phyloP scores from a whole-genome alignment of 257 asterid genomes.

The Gentiana macrophylla region DNA sequence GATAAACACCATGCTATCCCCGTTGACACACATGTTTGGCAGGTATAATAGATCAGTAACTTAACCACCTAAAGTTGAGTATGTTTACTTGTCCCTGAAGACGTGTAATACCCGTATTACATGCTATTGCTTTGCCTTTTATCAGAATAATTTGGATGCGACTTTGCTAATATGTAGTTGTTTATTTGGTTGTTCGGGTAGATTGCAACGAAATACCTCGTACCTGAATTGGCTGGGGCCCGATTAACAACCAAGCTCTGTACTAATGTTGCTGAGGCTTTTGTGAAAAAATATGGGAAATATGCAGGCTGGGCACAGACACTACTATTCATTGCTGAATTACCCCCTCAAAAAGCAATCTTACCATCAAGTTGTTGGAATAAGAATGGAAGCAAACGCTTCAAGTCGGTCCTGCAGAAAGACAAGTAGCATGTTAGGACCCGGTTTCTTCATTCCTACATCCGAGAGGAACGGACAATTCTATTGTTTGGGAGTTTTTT shows the following conservation, averaged over 20 bases:
- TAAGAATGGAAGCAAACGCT: slow-evolving; percentile 16
- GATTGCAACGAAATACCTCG: slow-evolving; percentile 84
- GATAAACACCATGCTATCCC: slow-evolving; percentile 98
- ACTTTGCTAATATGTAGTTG: neutral
- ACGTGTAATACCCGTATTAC: neutral
- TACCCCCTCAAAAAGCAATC: slow-evolving; percentile 85
- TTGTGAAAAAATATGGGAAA: slow-evolving; percentile 77
- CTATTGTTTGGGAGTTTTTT: neutral
- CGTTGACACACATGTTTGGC: slow-evolving; percentile 96
- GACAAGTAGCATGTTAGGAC: neutral
- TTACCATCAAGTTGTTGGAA: slow-evolving; percentile 33
- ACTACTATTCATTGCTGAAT: slow-evolving; percentile 82
- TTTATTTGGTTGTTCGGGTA: slow-evolving; percentile 19
- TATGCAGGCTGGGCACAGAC: slow-evolving; percentile 99
- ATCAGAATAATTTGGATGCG: neutral
- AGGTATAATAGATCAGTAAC: slow-evolving; percentile 30
- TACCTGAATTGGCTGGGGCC: slow-evolving; percentile 87
- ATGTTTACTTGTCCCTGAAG: neutral
- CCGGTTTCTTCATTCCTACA: neutral
- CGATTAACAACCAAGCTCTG: slow-evolving; percentile 48
- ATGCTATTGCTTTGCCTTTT: neutral
- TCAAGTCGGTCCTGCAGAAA: slow-evolving; percentile 12
- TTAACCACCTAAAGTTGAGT: neutral
- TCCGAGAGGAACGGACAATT: no score
- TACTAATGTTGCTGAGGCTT: slow-evolving; percentile 72